Conservation (phyloP, 208 protist species). For the Tritrichomonas foetus region DNA sequence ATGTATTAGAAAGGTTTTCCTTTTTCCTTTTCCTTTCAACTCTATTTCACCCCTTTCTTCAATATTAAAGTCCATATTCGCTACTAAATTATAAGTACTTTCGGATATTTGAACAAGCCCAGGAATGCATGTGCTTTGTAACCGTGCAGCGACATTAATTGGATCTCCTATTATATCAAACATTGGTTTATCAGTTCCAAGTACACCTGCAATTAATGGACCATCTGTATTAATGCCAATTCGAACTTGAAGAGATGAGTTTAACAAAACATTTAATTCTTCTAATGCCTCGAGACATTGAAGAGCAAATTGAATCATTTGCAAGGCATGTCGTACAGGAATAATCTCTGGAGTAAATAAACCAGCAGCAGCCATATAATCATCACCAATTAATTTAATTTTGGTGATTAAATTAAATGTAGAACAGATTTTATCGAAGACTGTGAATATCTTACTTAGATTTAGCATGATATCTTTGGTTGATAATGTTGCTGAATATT, state of each 20-base stretch:
- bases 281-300: background rate
- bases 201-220: background rate
- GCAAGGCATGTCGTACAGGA: background rate
- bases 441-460: background rate
- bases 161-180: conserved; percentile 27
- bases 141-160: conserved; percentile 20
- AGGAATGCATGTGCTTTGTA: background rate
- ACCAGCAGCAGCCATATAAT: conserved; percentile 34
- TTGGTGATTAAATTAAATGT: background rate
- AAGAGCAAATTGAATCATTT: background rate
- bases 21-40: background rate
- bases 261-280: background rate
- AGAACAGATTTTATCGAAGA: background rate
- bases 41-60: conserved; percentile 20
- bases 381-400: conserved; percentile 28
- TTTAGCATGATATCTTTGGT: background rate
- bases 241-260: background rate
- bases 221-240: background rate
- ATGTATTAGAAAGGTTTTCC: background rate
- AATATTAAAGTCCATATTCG: background rate
- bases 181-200: conserved; percentile 1
- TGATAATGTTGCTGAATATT: background rate
- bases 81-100: background rate
- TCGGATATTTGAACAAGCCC: background rate
- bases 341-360: background rate